Percentiles rank a stretch among this genome's conserved stretches.
These are phyloP conservation scores for Fusarium verrucosum DNA, from an alignment of 2,329 filamentous ascomycete genomes.

Conservation along the genomic window DNA sequence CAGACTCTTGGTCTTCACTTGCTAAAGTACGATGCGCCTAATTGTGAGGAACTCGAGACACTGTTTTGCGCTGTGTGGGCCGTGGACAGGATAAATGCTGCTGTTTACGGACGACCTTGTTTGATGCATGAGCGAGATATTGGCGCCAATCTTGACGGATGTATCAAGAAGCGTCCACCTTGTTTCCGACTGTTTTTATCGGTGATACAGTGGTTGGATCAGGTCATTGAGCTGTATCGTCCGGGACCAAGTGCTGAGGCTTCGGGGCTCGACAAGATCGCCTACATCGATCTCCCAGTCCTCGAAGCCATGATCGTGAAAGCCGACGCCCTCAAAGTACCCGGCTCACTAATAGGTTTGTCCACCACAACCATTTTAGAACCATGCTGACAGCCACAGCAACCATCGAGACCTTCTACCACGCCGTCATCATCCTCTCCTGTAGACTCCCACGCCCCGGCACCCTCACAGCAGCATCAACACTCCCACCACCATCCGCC, in stretches of 20 bases:
- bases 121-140: conserved; percentile 70
- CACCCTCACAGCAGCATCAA: conserved; percentile 52
- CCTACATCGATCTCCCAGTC: conserved; percentile 64
- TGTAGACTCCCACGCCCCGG: conserved; percentile 62
- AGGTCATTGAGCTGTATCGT: conserved; percentile 68
- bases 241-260: conserved; percentile 57
- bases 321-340: conserved; percentile 60
- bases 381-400: conserved; percentile 50
- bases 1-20: conserved; percentile 67
- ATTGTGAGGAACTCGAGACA: conserved; percentile 56
- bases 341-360: conserved; percentile 61
- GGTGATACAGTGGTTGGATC: conserved; percentile 64
- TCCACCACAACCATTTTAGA: not conserved
- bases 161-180: conserved; percentile 60
- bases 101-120: conserved; percentile 68
- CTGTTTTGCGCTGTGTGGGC: conserved; percentile 70
- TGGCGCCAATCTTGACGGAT: conserved; percentile 61
- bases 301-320: conserved; percentile 67
- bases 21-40: conserved; percentile 51
- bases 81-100: conserved; percentile 66
- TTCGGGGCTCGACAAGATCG: conserved; percentile 54
- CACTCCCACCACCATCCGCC: conserved; percentile 57
- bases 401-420: conserved; percentile 71
- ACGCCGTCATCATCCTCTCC: conserved; percentile 70
- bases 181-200: conserved; percentile 66